These are phyloP conservation scores for Elasticomyces elasticus DNA, from an alignment of 495 filamentous ascomycete genomes.

Conservation along the genomic window DNA sequence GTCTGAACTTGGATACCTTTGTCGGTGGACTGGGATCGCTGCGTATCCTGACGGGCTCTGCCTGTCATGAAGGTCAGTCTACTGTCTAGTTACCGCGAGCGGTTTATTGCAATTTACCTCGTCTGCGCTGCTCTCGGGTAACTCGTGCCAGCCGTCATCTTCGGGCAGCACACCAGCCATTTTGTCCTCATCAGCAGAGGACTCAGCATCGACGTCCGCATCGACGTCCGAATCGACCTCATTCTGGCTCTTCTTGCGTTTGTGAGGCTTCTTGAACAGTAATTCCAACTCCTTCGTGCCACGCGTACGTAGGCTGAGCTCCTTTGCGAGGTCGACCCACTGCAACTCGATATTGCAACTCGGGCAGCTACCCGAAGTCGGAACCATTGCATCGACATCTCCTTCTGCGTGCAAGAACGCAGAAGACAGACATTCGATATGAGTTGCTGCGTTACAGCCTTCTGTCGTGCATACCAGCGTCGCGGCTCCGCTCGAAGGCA, in stretches of 20 bases:
- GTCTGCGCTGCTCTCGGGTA: constrained; percentile 10
- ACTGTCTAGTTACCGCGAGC: too few species aligned
- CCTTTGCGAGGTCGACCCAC: constrained; percentile 75
- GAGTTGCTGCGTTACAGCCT: constrained; percentile 56
- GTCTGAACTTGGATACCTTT: background rate
- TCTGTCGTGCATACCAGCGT: constrained; percentile 61
- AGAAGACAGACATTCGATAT: constrained; percentile 66
- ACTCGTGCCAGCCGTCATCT: constrained; percentile 19
- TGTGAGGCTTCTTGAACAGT: constrained; percentile 47
- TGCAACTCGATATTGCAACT: constrained; percentile 49
- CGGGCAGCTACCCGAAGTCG: constrained; percentile 63
- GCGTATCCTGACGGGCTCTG: background rate
- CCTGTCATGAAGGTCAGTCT: background rate
- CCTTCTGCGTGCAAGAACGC: constrained; percentile 45
- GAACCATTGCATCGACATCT: constrained; percentile 46
- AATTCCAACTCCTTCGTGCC: constrained; percentile 55
- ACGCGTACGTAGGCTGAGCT: constrained; percentile 60
- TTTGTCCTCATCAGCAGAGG: constrained; percentile 26
- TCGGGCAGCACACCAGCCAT: background rate
- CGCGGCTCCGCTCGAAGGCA: constrained; percentile 41
- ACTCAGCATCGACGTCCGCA: constrained; percentile 20
- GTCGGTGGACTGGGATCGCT: constrained; percentile 4
- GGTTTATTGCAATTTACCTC: too few species aligned
- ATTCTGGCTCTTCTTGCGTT: constrained; percentile 15
- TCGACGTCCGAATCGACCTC: background rate